phyloP scores from a whole-genome alignment of 257 asterid species.

The Solanum corneliomulleri region DNA sequence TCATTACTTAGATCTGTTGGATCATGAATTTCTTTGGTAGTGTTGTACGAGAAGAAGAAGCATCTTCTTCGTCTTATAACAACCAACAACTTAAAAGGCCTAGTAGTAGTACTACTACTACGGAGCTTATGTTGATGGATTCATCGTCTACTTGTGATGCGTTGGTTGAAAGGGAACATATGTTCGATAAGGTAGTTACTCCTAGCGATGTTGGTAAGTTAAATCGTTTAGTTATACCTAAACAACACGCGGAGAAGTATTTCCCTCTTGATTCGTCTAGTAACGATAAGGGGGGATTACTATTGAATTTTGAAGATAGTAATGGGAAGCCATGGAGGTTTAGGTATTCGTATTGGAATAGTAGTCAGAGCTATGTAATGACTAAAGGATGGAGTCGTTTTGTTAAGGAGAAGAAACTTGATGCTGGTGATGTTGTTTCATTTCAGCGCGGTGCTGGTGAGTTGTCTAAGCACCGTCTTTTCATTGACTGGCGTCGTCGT shows the following conservation, averaged over 20 bases:
- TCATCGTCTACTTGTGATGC: neutral
- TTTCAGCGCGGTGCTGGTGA: conserved; percentile 71
- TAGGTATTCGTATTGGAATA: conserved; percentile 92
- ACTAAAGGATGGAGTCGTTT: conserved; percentile 93
- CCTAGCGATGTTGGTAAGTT: conserved; percentile 96
- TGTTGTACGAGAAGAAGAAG: conserved; percentile 21
- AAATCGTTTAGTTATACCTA: conserved; percentile 76
- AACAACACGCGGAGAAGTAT: conserved; percentile 92
- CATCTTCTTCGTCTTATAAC: neutral
- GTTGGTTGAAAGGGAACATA: conserved; percentile 60
- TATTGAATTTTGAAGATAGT: conserved; percentile 76
- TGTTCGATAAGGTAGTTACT: conserved; percentile 94
- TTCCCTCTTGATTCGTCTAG: conserved; percentile 74
- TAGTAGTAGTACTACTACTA: neutral
- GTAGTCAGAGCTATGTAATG: conserved; percentile 98
- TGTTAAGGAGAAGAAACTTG: conserved; percentile 79
- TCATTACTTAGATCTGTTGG: conserved; percentile 19
- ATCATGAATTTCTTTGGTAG: conserved; percentile 47
- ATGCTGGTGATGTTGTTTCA: conserved; percentile 79
- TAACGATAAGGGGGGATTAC: conserved; percentile 58
- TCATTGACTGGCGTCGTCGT: conserved; percentile 88
- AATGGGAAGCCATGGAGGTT: conserved; percentile 88
- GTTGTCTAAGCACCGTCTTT: conserved; percentile 42
- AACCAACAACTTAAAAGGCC: neutral
- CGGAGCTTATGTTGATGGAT: neutral